Base-by-base conservation (phyloP, 2,329 filamentous ascomycete genomes). In the Tolypocladium paradoxum region DNA sequence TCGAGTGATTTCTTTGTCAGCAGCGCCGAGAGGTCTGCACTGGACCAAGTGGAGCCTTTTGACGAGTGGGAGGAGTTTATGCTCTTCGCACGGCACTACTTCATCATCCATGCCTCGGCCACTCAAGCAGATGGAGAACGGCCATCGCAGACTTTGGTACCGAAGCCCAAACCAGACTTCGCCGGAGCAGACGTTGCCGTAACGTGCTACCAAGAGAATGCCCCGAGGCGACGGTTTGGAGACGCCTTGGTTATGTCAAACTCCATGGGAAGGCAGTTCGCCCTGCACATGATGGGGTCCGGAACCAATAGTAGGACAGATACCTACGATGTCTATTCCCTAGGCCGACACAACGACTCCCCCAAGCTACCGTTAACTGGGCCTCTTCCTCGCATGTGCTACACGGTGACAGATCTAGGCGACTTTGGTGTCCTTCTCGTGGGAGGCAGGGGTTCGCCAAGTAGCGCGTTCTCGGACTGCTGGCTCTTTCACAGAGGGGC, bases 1-100 rank as follows among this genome's bases (percentile, higher is more conserved):
- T 82, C 78, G 12, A 82, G 87, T 58, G 73, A 82, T 16, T 64
- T 71, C 3, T 91, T 91, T 65, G 69, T 95, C 22, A 75, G 74
- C 6, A 63, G 76, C 1, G 68, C 75, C 1, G 77, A 88, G 56
- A 79, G 88, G 57, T 71, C 65, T 36, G 71, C 70, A 12, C 70
- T 96, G 16, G 85, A 96, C 60, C 64, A 71, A 1, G 69, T 90
- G 18, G 92, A 96, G 63, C 83, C 86, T 1, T 96, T 97, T 64
- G 92, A 97, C 66, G 91, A 96, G 69, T 96, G 90, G 90, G 92
- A 97, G 68, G 92, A 96, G 62, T 90, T 96, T 64, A 84, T 87
- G 2, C 73, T 96, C 1, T 96, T 95, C 66, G 83, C 81, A 2
- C 83, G 84, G 35, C 91, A 96, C 68, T 95, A 96, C 68, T 87